These are phyloP conservation scores for Saturnispora ahearnii DNA, from an alignment of 805 yeast genomes.

Conservation along the genomic window DNA sequence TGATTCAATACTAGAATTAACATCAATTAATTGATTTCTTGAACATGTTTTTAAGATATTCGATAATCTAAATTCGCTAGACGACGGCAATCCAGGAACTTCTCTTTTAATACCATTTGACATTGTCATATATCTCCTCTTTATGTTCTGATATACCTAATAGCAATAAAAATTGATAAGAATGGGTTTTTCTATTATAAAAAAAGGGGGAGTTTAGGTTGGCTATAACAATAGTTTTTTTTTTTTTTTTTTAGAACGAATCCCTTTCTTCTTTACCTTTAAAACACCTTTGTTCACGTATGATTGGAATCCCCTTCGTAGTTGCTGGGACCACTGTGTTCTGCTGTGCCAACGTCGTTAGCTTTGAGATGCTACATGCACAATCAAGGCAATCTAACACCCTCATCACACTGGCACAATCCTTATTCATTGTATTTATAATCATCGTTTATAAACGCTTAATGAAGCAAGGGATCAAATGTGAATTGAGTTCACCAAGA, in stretches of 20 bases:
- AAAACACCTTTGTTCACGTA: neutral
- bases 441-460: constrained; percentile 28
- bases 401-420: constrained; percentile 51
- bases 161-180: no score
- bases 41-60: neutral
- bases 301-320: constrained; percentile 2
- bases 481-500: constrained; percentile 32
- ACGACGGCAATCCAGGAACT: constrained; percentile 3
- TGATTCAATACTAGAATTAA: constrained; percentile 18
- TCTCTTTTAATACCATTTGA: neutral
- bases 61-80: neutral
- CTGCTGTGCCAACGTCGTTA: constrained; percentile 62
- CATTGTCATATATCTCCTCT: neutral
- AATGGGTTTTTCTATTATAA: no score
- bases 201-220: no score
- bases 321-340: constrained; percentile 50
- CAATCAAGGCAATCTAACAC: constrained; percentile 33
- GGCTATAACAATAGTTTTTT: no score
- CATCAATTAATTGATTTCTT: constrained; percentile 4
- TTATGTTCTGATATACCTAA: no score
- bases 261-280: neutral
- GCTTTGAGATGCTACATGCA: constrained; percentile 46
- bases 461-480: constrained; percentile 14
- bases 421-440: constrained; percentile 40
- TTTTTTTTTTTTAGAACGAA: neutral